Base-by-base conservation (phyloP, 2,329 filamentous ascomycete species). In the Grosmannia clavigera region DNA sequence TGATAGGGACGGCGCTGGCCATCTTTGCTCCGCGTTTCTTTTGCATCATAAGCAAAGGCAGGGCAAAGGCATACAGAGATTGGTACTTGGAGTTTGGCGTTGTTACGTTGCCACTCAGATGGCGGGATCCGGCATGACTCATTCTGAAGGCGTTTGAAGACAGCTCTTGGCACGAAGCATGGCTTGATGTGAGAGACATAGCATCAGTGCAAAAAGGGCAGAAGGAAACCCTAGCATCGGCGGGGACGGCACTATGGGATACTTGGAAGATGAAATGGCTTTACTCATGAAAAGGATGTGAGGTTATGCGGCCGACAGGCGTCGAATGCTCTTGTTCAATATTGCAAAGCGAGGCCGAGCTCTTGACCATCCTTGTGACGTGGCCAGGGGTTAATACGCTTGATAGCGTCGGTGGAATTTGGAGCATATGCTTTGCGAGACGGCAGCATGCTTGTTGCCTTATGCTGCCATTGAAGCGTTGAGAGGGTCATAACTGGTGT, bases 91-190 rank as follows among this genome's bases (percentile, higher is more conserved):
- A 19, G 55, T 48, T 57, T 14, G 54, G 54, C 35, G 54, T 56
- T 56, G 12, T 14, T 58, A 27, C 6, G n/a, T 52, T 27, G 46
- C 33, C 25, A 10, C 11, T 14, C 40, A 59, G 29, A 38, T 33
- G 38, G n/a, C 10, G 59, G 16, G 29, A 12, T n/a, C 58, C 16
- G 46, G 31, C 48, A 43, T 43, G 35, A 31, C 46, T 60, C 48
- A 22, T 48, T 43, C 25, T 55, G 22, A 43, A 53, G 59, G 59
- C 59, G 59, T 60, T 60, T 48, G 59, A 57, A 58, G 59, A 60
- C 35, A 55, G 59, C 40, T 33, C 38, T 58, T 31, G 58, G 38
- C 14, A 31, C 27, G 25, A 43, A 54, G 19, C 25, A 48, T 19
- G 40, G 38, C 43, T 57, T 50, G 55, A 57, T 57, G 35, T 48